These are phyloP conservation scores for Cercophora sp. DNA, from an alignment of 495 filamentous ascomycete species.

Conservation along the genomic window DNA sequence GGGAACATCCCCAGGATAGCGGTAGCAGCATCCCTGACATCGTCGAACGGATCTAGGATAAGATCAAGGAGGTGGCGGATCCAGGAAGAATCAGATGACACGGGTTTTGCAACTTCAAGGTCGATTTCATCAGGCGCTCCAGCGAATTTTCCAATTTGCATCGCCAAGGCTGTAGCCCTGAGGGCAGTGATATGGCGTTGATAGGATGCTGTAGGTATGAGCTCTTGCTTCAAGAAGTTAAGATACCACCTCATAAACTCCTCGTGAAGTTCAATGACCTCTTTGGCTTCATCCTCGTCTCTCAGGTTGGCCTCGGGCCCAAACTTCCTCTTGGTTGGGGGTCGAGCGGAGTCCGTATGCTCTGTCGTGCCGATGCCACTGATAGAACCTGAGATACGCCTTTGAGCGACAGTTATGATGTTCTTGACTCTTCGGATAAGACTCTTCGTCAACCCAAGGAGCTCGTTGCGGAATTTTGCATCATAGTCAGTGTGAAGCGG, in stretches of 20 bases:
- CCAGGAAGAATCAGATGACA: slow-evolving; percentile 39
- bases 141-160: slow-evolving; percentile 47
- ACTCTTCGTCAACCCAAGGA: slow-evolving; percentile 61
- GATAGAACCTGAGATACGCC: slow-evolving; percentile 20
- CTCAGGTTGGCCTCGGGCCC: slow-evolving; percentile 22
- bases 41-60: slow-evolving; percentile 84
- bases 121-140: slow-evolving; percentile 27
- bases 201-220: slow-evolving; percentile 75
- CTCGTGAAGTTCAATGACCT: slow-evolving; percentile 41
- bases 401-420: slow-evolving; percentile 40
- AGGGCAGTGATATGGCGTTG: slow-evolving; percentile 80
- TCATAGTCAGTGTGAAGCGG: slow-evolving; percentile 79
- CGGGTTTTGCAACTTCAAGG: slow-evolving; percentile 15
- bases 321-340: slow-evolving; percentile 19
- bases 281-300: slow-evolving; percentile 19
- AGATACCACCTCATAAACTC: slow-evolving; percentile 67
- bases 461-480: slow-evolving; percentile 72
- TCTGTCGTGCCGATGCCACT: background rate
- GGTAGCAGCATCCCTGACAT: slow-evolving; percentile 68
- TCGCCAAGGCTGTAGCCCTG: slow-evolving; percentile 57
- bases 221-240: slow-evolving; percentile 63
- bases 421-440: slow-evolving; percentile 63
- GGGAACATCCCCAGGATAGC: slow-evolving; percentile 49
- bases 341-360: background rate
- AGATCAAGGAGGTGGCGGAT: slow-evolving; percentile 70